A percentile compares a stretch with the other conserved stretches of the same genome.
Conservation (phyloP, 73 alveolate species). For the Urostyla sp. region DNA sequence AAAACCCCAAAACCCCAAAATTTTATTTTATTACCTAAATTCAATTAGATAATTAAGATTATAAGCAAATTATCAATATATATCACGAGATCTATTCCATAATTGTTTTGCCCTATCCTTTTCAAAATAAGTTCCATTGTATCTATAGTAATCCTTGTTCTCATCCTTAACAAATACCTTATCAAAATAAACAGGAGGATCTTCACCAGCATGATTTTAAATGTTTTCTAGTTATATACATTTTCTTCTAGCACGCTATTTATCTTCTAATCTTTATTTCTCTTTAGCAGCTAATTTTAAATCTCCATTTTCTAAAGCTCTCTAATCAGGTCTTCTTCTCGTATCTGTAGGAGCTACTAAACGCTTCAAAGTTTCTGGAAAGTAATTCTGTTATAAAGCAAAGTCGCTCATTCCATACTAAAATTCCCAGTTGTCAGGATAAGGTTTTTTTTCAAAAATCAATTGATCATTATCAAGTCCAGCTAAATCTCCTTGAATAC, state of each 20-base stretch:
- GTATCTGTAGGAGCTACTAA: conserved; percentile 81
- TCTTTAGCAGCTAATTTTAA: conserved; percentile 74
- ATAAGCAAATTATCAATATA: too few species aligned
- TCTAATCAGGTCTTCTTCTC: conserved; percentile 82
- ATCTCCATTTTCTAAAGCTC: conserved; percentile 80
- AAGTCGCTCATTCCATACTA: conserved; percentile 62
- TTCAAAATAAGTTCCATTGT: neutral
- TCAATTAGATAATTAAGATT: too few species aligned
- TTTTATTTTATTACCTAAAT: too few species aligned
- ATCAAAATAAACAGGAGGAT: conserved; percentile 71
- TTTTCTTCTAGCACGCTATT: conserved; percentile 79
- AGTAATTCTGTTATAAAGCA: conserved; percentile 64
- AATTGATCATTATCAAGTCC: conserved; percentile 42
- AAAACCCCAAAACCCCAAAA: too few species aligned
- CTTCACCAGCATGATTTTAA: conserved; percentile 69
- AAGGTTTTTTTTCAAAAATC: too few species aligned
- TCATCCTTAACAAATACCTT: conserved; percentile 64
- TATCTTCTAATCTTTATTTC: conserved; percentile 81
- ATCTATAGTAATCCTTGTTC: neutral
- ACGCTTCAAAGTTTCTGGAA: conserved; percentile 72
- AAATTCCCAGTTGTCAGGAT: conserved; percentile 44
- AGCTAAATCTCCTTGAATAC: conserved; percentile 68
- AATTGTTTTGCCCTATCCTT: too few species aligned
- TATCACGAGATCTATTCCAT: too few species aligned
- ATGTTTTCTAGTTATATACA: conserved; percentile 20